Base-by-base conservation (phyloP, 441 rosid species). In the Adansonia grandidieri region DNA sequence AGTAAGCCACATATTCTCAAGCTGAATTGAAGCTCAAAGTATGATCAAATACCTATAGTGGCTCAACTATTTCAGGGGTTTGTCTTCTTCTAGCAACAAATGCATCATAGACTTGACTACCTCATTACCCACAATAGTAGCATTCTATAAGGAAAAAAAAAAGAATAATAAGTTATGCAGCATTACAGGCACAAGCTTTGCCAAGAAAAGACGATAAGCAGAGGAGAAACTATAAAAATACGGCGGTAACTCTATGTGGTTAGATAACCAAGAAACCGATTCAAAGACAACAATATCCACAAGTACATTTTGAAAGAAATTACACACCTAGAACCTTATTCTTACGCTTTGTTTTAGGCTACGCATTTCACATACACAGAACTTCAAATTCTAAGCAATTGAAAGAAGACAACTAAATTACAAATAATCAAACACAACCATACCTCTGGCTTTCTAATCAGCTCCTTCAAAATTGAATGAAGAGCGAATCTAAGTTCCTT, bases 401-500 rank as follows among this genome's bases (percentile, higher is more conserved):
- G 37, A 32, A 32, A 32, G 37, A 32, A 32, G 37, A 32, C 37
- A 32, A 32, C 2, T 32, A 32, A 32, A 32, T 32, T 32, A 32
- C 37, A 32, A 32, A 32, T 32, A 32, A 32, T 32, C 37, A 32
- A 32, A 32, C 37, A 56, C 19, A 56, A 9, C 61, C 19, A 2
- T 7, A 6, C 61, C 20, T n/a, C 19, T 2, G 61, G 8, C 79
- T 91, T 93, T 80, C 89, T 86, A 74, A 93, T 87, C 56, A 96
- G 90, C 75, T 88, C 89, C 81, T 85, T 87, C 83, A 92, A 80
- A 68, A 93, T 80, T 40, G 92, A 91, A 78, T 91, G 95, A 57
- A 92, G 95, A 28, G 96, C 91, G 72, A 82, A 82, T 50, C 97
- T 89, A 17, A 96, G 91, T 85, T 92, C 93, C 89, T 92, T 96